A percentile compares a stretch with the other conserved stretches of the same genome.
phyloP scores from a whole-genome alignment of 225 moss, liverwort and hornwort genomes.

The Bryoerythrophyllum caledonicum region DNA sequence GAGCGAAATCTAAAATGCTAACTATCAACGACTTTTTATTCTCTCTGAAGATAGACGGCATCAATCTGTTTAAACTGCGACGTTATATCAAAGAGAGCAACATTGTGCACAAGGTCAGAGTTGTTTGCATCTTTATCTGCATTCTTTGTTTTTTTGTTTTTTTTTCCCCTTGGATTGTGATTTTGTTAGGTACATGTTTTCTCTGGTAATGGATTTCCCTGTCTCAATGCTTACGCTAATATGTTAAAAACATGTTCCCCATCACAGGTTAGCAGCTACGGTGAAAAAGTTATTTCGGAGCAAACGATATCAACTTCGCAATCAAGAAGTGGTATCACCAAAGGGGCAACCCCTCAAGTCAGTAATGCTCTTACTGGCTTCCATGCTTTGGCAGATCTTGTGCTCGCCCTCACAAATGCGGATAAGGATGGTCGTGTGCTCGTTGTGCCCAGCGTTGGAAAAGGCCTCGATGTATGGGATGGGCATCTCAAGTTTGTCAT shows the following conservation, averaged over 20 bases:
- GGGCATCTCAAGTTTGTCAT: constrained; percentile 87
- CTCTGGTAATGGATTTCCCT: background rate
- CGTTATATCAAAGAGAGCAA: constrained; percentile 97
- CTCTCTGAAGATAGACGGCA: constrained; percentile 81
- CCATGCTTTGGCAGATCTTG: constrained; percentile 81
- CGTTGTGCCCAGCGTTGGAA: constrained; percentile 49
- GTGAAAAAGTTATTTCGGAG: constrained; percentile 59
- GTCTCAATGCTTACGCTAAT: constrained; percentile 14
- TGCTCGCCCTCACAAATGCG: constrained; percentile 85
- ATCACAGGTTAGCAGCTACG: constrained; percentile 84
- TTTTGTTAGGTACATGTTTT: background rate
- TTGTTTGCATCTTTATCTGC: constrained; percentile 17
- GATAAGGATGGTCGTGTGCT: constrained; percentile 87
- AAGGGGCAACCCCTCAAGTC: constrained; percentile 36
- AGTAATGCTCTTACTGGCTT: constrained; percentile 73
- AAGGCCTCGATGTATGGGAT: constrained; percentile 44
- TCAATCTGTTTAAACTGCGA: constrained; percentile 87
- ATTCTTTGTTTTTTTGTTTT: background rate
- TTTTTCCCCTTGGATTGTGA: background rate
- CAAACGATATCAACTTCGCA: constrained; percentile 41
- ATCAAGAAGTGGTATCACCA: constrained; percentile 32
- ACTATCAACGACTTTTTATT: constrained; percentile 94
- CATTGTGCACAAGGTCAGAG: constrained; percentile 90
- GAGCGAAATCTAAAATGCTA: constrained; percentile 56
- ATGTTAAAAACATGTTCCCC: constrained; percentile 5